Percentiles rank a stretch among this genome's conserved stretches.
phyloP scores from a whole-genome alignment of 441 rosid species.

The Pelargonium cotyledonis region DNA sequence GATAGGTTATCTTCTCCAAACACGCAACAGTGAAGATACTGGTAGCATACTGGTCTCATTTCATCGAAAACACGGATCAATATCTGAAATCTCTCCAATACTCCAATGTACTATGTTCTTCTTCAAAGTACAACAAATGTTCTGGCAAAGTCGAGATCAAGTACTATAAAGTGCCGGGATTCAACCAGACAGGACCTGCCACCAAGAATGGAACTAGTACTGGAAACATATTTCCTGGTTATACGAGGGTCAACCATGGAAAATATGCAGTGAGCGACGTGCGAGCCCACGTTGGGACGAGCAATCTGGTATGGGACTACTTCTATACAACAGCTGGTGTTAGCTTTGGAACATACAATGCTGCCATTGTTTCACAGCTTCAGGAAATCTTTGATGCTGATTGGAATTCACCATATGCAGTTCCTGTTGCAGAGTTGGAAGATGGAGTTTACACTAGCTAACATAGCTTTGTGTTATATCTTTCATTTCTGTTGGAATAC shows the following conservation, averaged over 20 bases:
- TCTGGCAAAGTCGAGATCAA: constrained; percentile 66
- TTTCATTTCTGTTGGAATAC: too few species aligned
- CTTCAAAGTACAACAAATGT: constrained; percentile 55
- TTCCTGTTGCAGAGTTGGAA: constrained; percentile 42
- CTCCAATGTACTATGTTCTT: constrained; percentile 63
- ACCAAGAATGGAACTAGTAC: constrained; percentile 40
- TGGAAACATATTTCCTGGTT: constrained; percentile 56
- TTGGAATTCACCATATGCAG: constrained; percentile 75
- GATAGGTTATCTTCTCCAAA: constrained; percentile 72
- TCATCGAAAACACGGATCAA: constrained; percentile 52
- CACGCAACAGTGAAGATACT: constrained; percentile 69
- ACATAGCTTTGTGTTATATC: constrained; percentile 2
- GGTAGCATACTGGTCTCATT: constrained; percentile 87
- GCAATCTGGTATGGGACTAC: constrained; percentile 87
- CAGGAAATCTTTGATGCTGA: constrained; percentile 76
- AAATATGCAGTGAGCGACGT: constrained; percentile 64
- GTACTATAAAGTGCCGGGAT: constrained; percentile 69
- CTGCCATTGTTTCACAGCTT: constrained; percentile 59
- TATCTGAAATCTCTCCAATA: constrained; percentile 70
- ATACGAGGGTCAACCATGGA: constrained; percentile 71
- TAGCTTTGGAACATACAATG: constrained; percentile 64
- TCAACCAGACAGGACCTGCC: constrained; percentile 72
- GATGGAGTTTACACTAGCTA: constrained; percentile 30
- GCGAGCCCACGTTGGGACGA: constrained; percentile 72
- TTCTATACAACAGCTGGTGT: constrained; percentile 79